Base-by-base conservation (phyloP, 176 grass and related monocot genomes). In the Paspalum notatum region DNA sequence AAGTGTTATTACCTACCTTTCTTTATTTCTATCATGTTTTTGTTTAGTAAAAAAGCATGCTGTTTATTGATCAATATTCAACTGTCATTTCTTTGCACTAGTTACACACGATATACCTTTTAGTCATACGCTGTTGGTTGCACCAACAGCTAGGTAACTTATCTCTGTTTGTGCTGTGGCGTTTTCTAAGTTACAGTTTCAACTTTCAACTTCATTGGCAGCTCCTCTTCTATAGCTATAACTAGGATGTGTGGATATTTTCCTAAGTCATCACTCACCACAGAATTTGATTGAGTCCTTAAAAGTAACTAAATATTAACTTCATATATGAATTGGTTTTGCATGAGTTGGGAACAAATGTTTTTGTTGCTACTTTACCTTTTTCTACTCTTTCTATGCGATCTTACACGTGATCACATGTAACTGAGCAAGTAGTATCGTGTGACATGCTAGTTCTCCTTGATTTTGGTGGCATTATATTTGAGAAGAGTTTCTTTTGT, bases 351-450 rank as follows among this genome's bases (percentile, higher is more conserved):
- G 37, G 25, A 21, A 68, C 22, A 84, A 25, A 75, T 56, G 5
- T 50, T 26, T 73, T 63, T 73, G 7, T 74, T 74, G 37, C 17
- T 68, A 67, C 57, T 16, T 59, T 61, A 44, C 0, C 72, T 82
- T 3, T 85, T 47, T 24, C 43, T 25, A 57, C 48, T 11, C 37
- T 77, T 82, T 73, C 13, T 37, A 61, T 85, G 41, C 61, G 56
- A 47, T 74, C 47, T 58, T 43, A 76, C 39, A 5, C 0, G 6
- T 72, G 79, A 66, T 14, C 58, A 50, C 25, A 56, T 76, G 71
- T 62, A 18, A 40, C 48, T 89, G 46, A 56, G 56, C 45, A 80
- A 84, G 37, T 14, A 53, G 38, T 81, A 85, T 51, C 26, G 27
- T 18, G 14, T 41, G 49, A 42, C 18, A 39, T 71, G 40, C 40